Base-by-base conservation (phyloP, 495 filamentous ascomycete genomes). In the Tuber melanosporum region DNA sequence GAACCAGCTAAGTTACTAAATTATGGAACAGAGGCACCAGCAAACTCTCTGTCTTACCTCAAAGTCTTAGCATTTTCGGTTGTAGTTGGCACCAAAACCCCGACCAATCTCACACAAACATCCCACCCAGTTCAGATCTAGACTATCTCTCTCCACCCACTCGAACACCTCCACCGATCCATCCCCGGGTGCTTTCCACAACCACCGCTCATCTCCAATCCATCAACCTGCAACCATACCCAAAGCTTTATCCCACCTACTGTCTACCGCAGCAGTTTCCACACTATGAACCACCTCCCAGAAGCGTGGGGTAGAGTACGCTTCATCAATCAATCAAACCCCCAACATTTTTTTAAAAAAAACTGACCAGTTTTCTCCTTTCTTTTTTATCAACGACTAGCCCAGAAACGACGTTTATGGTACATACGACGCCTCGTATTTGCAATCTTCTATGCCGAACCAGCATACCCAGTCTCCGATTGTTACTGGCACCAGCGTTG, bases 351-450 rank as follows among this genome's bases (percentile, higher is more conserved):
- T 75, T 79, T 41, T 1, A 41, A 41, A 41, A 75, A 66, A 66
- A 32, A 36, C 57, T 66, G 26, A 66, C 57, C 4, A 10, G 52
- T 62, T 62, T n/a, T 62, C 80, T 83, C 82, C 69, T 82, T 74
- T 78, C 85, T 82, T 84, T 84, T 77, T 72, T 36, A 45, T 71
- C 32, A 49, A 72, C 41, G 74, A 76, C 71, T 83, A 97, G 95
- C 94, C 95, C 84, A 90, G 95, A 85, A 92, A 97, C 87, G 96
- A 98, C 85, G 87, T 97, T 83, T 98, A 98, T 86, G 95, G 95
- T 77, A 87, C 92, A 80, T 99, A 99, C 85, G 91, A 98, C 85
- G 85, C 86, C 80, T 94, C 94, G 75, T 93, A 95, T 83, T 88
- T 98, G 77, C 90, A 93, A 78, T 80, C 81, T 70, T 86, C 85